Percentiles rank a stretch among this genome's conserved stretches.
phyloP scores from a whole-genome alignment of 1,284 basidiomycete species.

The Athelia sp. region DNA sequence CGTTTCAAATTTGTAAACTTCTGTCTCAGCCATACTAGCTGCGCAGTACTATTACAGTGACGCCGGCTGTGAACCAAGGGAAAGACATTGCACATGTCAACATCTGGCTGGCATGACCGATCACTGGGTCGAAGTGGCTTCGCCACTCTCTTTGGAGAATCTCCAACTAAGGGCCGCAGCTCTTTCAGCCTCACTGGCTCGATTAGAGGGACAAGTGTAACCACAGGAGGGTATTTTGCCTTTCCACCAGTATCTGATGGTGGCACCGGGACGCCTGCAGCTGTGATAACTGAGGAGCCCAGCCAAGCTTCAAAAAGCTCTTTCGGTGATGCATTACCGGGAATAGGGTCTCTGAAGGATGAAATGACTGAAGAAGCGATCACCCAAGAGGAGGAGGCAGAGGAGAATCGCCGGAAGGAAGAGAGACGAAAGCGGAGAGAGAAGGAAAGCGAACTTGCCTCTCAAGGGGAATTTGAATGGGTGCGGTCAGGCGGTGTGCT shows the following conservation, averaged over 20 bases:
- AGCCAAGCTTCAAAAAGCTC: neutral
- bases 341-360: neutral
- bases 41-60: no score
- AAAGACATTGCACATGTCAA: no score
- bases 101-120: no score
- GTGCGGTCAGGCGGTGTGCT: slow-evolving; percentile 53
- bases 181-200: no score
- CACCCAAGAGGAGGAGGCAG: slow-evolving; percentile 3
- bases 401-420: slow-evolving; percentile 12
- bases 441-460: slow-evolving; percentile 24
- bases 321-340: neutral
- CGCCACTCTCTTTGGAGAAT: no score
- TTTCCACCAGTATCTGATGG: slow-evolving; percentile 5
- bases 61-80: no score
- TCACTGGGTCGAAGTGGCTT: no score
- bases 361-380: neutral
- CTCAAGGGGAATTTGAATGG: slow-evolving; percentile 50
- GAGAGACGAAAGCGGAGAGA: slow-evolving; percentile 18
- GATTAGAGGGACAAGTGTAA: neutral
- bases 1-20: no score
- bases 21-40: no score
- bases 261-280: neutral
- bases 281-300: neutral
- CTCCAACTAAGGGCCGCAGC: no score
- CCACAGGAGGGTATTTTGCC: slow-evolving; percentile 5